These are phyloP conservation scores for Claviceps paspali DNA, from an alignment of 2,329 filamentous ascomycete species.

Conservation along the genomic window DNA sequence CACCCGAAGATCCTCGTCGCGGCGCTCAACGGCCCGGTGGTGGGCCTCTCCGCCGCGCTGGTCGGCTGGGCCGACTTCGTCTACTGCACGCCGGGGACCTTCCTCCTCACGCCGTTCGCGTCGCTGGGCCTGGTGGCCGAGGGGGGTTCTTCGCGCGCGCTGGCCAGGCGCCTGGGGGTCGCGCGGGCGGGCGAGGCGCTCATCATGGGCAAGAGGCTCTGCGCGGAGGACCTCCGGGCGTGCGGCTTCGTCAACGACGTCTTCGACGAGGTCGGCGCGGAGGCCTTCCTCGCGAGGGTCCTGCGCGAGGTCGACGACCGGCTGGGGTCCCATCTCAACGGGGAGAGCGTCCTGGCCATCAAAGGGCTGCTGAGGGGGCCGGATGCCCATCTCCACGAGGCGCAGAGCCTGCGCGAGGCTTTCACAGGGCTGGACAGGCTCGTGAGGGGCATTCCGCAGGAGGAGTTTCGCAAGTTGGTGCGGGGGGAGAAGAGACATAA, in stretches of 20 bases:
- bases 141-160: slow-evolving; percentile 63
- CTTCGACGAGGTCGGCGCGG: slow-evolving; percentile 41
- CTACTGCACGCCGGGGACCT: slow-evolving; percentile 68
- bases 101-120: slow-evolving; percentile 80
- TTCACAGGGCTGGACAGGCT: slow-evolving; percentile 77
- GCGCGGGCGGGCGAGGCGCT: slow-evolving; percentile 81
- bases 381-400: slow-evolving; percentile 56
- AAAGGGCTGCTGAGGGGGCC: slow-evolving; percentile 70
- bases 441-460: slow-evolving; percentile 63
- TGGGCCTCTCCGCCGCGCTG: slow-evolving; percentile 77
- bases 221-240: slow-evolving; percentile 54
- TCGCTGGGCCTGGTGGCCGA: slow-evolving; percentile 83
- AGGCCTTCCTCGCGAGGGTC: slow-evolving; percentile 61
- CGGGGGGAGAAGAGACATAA: slow-evolving; percentile 90
- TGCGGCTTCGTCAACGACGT: slow-evolving; percentile 79
- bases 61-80: slow-evolving; percentile 81
- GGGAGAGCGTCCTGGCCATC: slow-evolving; percentile 65
- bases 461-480: slow-evolving; percentile 76
- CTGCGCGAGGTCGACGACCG: slow-evolving; percentile 66
- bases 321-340: slow-evolving; percentile 64
- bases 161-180: slow-evolving; percentile 68
- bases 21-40: slow-evolving; percentile 79
- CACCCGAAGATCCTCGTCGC: slow-evolving; percentile 89
- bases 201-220: slow-evolving; percentile 72
- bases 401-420: slow-evolving; percentile 68